Evolutionary conservation across 768 basidiomycete genomes (phyloP).

Genomic region (Psilocybe tampanensis): DNA sequence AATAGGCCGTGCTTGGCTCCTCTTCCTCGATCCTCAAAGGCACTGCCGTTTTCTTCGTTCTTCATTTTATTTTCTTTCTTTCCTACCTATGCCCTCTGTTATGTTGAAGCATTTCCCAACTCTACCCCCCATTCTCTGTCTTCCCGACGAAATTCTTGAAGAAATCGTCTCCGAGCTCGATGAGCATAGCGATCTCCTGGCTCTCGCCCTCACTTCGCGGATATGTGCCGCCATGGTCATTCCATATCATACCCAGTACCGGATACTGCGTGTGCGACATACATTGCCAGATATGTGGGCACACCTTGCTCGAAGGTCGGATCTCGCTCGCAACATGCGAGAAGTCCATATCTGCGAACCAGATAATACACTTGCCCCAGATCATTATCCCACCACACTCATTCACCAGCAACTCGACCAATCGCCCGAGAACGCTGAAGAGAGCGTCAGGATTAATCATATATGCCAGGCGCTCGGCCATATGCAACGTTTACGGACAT

Average conservation of each 20-base stretch:
- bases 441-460: constrained; percentile 35
- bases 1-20: constrained; percentile 11
- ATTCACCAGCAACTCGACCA: constrained; percentile 29
- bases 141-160: constrained; percentile 51
- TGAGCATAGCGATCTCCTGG: constrained; percentile 40
- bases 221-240: constrained; percentile 38
- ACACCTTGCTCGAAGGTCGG: constrained; percentile 51
- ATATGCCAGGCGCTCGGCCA: constrained; percentile 42
- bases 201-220: constrained; percentile 46
- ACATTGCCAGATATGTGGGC: constrained; percentile 46
- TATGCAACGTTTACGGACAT: constrained; percentile 42
- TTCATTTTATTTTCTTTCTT: constrained; percentile 15
- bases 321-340: constrained; percentile 48
- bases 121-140: constrained; percentile 32
- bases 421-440: constrained; percentile 27
- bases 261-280: constrained; percentile 46
- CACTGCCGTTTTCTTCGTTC: constrained; percentile 14
- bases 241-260: constrained; percentile 53
- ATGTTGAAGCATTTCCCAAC: constrained; percentile 18
- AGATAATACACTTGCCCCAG: constrained; percentile 35
- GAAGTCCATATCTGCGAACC: constrained; percentile 48
- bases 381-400: constrained; percentile 44
- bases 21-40: constrained; percentile 17
- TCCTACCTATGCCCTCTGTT: constrained; percentile 21
- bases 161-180: constrained; percentile 48